Base-by-base conservation (phyloP, 1,139 yeast genomes). In the Yamadazyma dushanensis region DNA sequence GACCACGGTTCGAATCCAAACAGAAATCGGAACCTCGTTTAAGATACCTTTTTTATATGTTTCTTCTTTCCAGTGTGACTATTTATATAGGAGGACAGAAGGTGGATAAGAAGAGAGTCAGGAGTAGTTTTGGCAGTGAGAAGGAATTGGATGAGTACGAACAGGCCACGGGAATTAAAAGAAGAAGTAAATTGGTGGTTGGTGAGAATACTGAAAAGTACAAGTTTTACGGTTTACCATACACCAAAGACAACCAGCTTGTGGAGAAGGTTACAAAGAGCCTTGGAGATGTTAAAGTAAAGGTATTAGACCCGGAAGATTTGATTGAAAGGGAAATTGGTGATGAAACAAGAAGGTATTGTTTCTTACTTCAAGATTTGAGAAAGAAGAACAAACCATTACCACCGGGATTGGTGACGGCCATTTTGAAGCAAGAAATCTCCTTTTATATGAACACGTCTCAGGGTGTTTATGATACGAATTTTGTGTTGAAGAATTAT, bases 361-460 rank as follows among this genome's bases (percentile, higher is more conserved):
- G 59, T 17, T 58, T 45, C 33, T 57, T 70, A 32, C 56, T 71
- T 37, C 70, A 67, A 43, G 76, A 70, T 43, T 75, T 58, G 58
- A 53, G 53, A 34, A 49, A 46, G 1, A 42, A 47, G 1, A 48
- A 53, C 13, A 69, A 69, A 39, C 66, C 66, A 24, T 57, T 76
- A 16, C 85, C 86, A 4, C 63, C 66, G 9, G 88, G 87, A 2
- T 58, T 81, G 39, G 50, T 79, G 31, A 78, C 84, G 1, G 80
- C 80, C 19, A 57, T 81, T 40, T 50, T 81, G 23, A 75, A 73
- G 35, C 66, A 71, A 40, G 74, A 75, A 41, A 51, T 80, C 23
- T 47, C 57, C 15, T 57, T 60, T 13, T 58, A 65, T 36, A 51
- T 66, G 41, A 59, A 66, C 41, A 68, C 75, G 7, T 57, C 71